Evolutionary conservation across 495 filamentous ascomycete species (phyloP).

Genomic region (Neohortaea acidophila): DNA sequence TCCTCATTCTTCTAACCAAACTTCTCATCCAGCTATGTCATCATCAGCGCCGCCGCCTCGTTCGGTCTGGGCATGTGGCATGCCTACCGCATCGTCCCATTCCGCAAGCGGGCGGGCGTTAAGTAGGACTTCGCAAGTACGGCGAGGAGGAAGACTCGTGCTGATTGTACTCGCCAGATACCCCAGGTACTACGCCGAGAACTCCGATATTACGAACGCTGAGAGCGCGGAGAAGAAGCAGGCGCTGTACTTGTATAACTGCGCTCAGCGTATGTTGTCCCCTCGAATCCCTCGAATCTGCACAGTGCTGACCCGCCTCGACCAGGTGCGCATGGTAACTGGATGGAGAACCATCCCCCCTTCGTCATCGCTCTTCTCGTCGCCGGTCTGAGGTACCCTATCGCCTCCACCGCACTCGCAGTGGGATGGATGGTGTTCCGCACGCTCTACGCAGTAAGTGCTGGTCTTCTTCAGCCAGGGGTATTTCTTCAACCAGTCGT

Average conservation of each 20-base stretch:
- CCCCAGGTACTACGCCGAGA: constrained; percentile 24
- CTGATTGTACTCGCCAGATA: too few species aligned
- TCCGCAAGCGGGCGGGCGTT: constrained; percentile 28
- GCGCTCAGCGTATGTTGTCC: constrained; percentile 32
- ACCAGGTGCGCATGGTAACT: constrained; percentile 22
- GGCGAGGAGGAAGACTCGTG: too few species aligned
- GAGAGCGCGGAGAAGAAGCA: constrained; percentile 17
- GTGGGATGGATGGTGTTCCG: constrained; percentile 22
- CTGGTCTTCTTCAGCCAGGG: too few species aligned
- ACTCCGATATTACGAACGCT: constrained; percentile 20
- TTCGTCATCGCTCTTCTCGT: constrained; percentile 23
- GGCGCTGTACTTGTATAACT: constrained; percentile 29
- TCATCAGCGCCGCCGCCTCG: background rate
- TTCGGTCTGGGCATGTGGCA: constrained; percentile 25
- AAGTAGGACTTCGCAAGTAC: too few species aligned
- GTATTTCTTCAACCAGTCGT: too few species aligned
- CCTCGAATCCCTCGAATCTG: constrained; percentile 5
- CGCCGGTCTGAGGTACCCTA: constrained; percentile 25
- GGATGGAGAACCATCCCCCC: constrained; percentile 25
- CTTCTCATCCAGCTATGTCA: background rate
- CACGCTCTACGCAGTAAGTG: constrained; percentile 25
- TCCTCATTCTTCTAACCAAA: background rate
- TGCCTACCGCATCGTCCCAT: constrained; percentile 20
- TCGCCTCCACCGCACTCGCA: constrained; percentile 17
- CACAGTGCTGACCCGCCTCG: background rate